Evolutionary conservation across 2,329 filamentous ascomycete genomes (phyloP), one percentile per base, ranked within the genome.

Genomic region (Blastomyces silverae): DNA sequence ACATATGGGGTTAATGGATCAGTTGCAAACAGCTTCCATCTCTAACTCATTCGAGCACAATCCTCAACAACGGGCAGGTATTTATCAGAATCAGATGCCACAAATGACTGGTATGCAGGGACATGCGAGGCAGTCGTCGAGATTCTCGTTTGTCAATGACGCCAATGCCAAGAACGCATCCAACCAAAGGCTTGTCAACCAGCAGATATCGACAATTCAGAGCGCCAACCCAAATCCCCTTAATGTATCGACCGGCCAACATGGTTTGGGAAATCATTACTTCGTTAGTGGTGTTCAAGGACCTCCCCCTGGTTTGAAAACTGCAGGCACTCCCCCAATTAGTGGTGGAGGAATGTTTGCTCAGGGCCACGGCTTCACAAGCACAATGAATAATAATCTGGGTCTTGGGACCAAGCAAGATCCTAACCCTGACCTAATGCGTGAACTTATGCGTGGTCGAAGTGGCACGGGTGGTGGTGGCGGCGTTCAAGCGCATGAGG

Each of bases 251-350:
- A 75, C 71, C 55, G 73, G 74, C 34, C 77, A 78, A 67, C 76
- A 78, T 53, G 69, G 69, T 37, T 74, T 84, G 62, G 77, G 83
- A 69, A 85, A 83, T 68, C 89, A 90, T 68, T 94, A 91, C 74
- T 97, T 94, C 76, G 85, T 88, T 59, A 88, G 87, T 63, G 90
- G 90, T 11, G 91, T 97, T 72, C 91, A 95, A 72, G 93, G 92
- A 3, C 94, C 95, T 37, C 94, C 94, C 66, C 95, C 94, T 0
- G 94, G 94, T 11, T 82, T 99, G 37, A 99, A 99, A 79, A 95
- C 93, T 28, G 92, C 92, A 2, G 91, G 92, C 53, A 97, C 93
- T 22, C 93, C 94, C 65, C 93, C 94, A 20, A 92, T 90, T 71
- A 86, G 83, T 69, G 86, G 87, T 62, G 87, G 85, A 64, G 85